phyloP scores from a whole-genome alignment of 257 asterid genomes.

The Fraxinus pennsylvanica region DNA sequence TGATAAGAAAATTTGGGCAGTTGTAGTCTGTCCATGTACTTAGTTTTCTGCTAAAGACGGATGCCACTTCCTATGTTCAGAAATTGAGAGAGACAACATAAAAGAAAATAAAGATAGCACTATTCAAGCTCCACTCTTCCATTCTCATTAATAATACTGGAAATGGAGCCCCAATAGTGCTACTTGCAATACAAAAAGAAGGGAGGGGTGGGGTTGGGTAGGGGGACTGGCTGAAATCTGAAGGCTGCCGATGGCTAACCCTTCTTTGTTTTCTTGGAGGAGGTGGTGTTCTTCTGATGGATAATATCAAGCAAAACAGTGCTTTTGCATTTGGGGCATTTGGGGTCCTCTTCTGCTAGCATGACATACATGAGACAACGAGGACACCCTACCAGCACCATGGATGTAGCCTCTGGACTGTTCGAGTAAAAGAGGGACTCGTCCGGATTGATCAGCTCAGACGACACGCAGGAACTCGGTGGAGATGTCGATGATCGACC shows the following conservation, averaged over 20 bases:
- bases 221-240: background rate
- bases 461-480: constrained; percentile 62
- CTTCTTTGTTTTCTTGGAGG: constrained; percentile 42
- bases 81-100: background rate
- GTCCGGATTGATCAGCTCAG: constrained; percentile 56
- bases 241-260: background rate
- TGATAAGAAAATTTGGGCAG: constrained; percentile 28
- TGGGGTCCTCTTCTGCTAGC: constrained; percentile 77
- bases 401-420: constrained; percentile 61
- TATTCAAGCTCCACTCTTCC: constrained; percentile 63
- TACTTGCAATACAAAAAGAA: constrained; percentile 24
- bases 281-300: constrained; percentile 26
- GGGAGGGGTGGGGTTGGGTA: background rate
- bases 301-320: constrained; percentile 69
- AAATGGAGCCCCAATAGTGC: constrained; percentile 69
- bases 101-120: constrained; percentile 38
- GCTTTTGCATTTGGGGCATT: constrained; percentile 91
- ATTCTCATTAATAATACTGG: constrained; percentile 6
- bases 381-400: constrained; percentile 77
- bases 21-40: constrained; percentile 21
- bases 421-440: constrained; percentile 47
- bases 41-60: constrained; percentile 35
- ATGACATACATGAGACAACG: constrained; percentile 89
- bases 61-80: constrained; percentile 5
- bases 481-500: constrained; percentile 50